phyloP scores from a whole-genome alignment of 2,329 filamentous ascomycete species.

The Chrysosporium queenslandicum region DNA sequence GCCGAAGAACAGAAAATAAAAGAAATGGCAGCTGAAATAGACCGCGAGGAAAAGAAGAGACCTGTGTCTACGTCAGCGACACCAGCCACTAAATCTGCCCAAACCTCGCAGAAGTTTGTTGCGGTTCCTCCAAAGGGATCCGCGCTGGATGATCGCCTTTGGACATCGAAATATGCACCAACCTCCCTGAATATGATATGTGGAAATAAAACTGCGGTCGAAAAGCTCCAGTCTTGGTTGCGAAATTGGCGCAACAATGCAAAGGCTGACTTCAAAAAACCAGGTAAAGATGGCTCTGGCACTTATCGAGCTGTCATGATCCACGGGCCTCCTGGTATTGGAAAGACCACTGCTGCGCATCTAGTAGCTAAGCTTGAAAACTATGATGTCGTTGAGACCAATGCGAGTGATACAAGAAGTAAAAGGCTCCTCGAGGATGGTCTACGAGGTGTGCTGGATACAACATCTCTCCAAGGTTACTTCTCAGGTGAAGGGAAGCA shows the following conservation, averaged over 20 bases:
- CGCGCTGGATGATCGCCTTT: slow-evolving; percentile 54
- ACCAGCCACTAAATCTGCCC: slow-evolving; percentile 27
- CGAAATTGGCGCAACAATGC: slow-evolving; percentile 69
- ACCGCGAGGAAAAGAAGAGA: slow-evolving; percentile 58
- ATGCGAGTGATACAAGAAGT: slow-evolving; percentile 89
- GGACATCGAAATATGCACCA: slow-evolving; percentile 93
- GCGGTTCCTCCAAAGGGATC: slow-evolving; percentile 28
- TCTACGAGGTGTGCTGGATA: slow-evolving; percentile 82
- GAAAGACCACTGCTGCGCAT: slow-evolving; percentile 95
- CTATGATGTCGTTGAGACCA: slow-evolving; percentile 87
- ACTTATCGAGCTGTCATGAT: slow-evolving; percentile 83
- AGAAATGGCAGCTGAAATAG: slow-evolving; percentile 73
- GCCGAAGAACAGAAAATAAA: slow-evolving; percentile 75
- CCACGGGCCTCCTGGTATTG: slow-evolving; percentile 89
- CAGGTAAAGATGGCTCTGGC: slow-evolving; percentile 75
- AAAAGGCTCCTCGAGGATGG: slow-evolving; percentile 89
- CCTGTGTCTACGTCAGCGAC: slow-evolving; percentile 42
- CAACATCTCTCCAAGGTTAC: slow-evolving; percentile 82
- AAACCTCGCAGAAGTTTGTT: slow-evolving; percentile 22
- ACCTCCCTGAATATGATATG: slow-evolving; percentile 78
- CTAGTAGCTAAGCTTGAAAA: slow-evolving; percentile 85
- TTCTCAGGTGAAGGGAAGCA: slow-evolving; percentile 76
- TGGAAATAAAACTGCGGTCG: slow-evolving; percentile 82
- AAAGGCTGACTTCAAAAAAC: slow-evolving; percentile 69
- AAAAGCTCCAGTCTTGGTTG: slow-evolving; percentile 83